Percentiles rank a stretch among this genome's conserved stretches.
These are phyloP conservation scores for Hanseniaspora occidentalis DNA, from an alignment of 805 yeast species.

Conservation along the genomic window DNA sequence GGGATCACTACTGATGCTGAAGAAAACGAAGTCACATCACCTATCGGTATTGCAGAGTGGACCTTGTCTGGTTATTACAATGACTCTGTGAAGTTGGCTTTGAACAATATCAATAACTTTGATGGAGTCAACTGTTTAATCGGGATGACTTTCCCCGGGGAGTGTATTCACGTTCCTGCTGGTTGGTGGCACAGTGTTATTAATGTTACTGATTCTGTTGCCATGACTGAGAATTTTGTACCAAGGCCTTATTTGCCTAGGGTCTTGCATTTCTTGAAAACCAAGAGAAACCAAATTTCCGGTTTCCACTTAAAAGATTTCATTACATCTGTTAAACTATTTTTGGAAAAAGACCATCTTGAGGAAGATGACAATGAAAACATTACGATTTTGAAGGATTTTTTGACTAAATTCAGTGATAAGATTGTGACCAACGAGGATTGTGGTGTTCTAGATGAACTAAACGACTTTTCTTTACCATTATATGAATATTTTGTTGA, in stretches of 20 bases:
- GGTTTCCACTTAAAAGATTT: slow-evolving; percentile 61
- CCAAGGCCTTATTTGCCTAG: slow-evolving; percentile 49
- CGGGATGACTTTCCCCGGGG: slow-evolving; percentile 70
- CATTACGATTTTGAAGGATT: slow-evolving; percentile 16
- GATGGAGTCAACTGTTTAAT: slow-evolving; percentile 34
- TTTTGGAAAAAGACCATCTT: slow-evolving; percentile 4
- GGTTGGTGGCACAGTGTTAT: slow-evolving; percentile 97
- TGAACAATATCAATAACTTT: slow-evolving; percentile 17
- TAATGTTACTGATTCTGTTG: slow-evolving; percentile 72
- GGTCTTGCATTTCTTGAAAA: slow-evolving; percentile 55
- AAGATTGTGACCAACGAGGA: slow-evolving; percentile 37
- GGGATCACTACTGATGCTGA: slow-evolving; percentile 69
- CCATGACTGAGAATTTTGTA: slow-evolving; percentile 81
- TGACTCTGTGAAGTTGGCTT: slow-evolving; percentile 45
- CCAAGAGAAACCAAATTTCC: slow-evolving; percentile 58
- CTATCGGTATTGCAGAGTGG: slow-evolving; percentile 92
- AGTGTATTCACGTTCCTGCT: slow-evolving; percentile 81
- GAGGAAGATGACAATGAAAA: slow-evolving; percentile 9
- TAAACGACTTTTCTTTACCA: slow-evolving; percentile 31
- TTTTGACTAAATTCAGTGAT: slow-evolving; percentile 20
- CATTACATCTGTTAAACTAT: slow-evolving; percentile 22
- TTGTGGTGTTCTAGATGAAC: slow-evolving; percentile 38
- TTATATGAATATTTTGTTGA: slow-evolving; percentile 49
- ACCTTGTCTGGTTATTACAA: slow-evolving; percentile 69
- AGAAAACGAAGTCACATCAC: slow-evolving; percentile 83